These are phyloP conservation scores for Naegleria gruberi DNA, from an alignment of 208 protist species.

Conservation along the genomic window DNA sequence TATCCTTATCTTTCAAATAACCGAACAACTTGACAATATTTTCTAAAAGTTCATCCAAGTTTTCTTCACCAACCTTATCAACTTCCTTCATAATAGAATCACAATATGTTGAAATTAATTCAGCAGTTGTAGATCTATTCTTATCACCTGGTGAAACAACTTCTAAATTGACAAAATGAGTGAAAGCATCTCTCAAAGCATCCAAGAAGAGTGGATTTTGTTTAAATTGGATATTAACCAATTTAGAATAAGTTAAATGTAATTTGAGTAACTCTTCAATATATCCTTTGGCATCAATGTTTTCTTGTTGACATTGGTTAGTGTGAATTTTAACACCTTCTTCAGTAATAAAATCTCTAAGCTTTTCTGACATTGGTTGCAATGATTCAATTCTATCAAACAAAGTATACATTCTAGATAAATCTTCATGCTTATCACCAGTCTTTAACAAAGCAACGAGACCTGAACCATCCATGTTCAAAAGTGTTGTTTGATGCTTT, in stretches of 20 bases:
- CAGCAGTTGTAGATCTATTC: slow-evolving; percentile 1
- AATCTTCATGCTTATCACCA: neutral
- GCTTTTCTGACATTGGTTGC: neutral
- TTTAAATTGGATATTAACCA: neutral
- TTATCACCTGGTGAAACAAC: neutral
- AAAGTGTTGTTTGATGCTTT: slow-evolving; percentile 50
- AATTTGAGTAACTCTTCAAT: neutral
- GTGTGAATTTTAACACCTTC: neutral
- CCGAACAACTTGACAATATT: slow-evolving; percentile 58
- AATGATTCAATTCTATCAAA: neutral
- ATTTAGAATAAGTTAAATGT: neutral
- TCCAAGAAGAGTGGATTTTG: neutral
- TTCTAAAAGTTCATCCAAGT: slow-evolving; percentile 52
- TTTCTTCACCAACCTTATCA: slow-evolving; percentile 45
- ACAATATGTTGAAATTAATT: slow-evolving; percentile 15
- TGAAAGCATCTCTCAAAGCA: slow-evolving; percentile 1
- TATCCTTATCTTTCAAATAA: slow-evolving; percentile 66
- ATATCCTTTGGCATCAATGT: neutral
- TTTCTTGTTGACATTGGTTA: neutral
- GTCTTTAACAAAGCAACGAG: neutral
- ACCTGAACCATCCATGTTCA: slow-evolving; percentile 26
- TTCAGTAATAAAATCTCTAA: slow-evolving; percentile 12
- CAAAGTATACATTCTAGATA: neutral
- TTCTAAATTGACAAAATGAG: neutral
- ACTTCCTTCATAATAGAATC: neutral